A percentile compares a stretch with the other conserved stretches of the same genome.
Evolutionary conservation across 495 filamentous ascomycete genomes (phyloP).

Genomic region (Trichoderma virens): DNA sequence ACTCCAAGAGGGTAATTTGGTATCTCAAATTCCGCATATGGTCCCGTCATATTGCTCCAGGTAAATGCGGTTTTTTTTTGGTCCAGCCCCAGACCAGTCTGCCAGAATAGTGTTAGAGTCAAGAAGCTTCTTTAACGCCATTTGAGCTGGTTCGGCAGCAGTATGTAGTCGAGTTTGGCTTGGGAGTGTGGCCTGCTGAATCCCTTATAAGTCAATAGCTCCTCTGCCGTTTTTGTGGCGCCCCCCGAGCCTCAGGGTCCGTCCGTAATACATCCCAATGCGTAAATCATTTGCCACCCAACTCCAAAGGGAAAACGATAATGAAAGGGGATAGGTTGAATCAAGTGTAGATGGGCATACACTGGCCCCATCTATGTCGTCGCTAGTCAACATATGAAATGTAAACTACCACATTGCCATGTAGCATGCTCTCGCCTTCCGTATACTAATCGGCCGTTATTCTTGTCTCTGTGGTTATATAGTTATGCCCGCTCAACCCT

Average conservation of each 20-base stretch:
- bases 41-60: neutral
- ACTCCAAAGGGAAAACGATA: neutral
- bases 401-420: neutral
- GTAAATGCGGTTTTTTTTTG: neutral
- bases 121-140: neutral
- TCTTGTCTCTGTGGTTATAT: neutral
- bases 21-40: neutral
- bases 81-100: neutral
- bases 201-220: neutral
- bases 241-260: neutral
- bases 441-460: neutral
- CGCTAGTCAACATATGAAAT: neutral
- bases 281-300: conserved; percentile 2
- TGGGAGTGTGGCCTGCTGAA: neutral
- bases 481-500: neutral
- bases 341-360: neutral
- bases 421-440: neutral
- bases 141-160: neutral
- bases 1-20: neutral
- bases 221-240: neutral
- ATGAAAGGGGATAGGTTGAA: neutral
- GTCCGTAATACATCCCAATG: neutral
- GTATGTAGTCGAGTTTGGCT: neutral
- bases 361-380: neutral
- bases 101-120: neutral